phyloP scores from a whole-genome alignment of 768 basidiomycete genomes.

The Glaciozyma martinii region DNA sequence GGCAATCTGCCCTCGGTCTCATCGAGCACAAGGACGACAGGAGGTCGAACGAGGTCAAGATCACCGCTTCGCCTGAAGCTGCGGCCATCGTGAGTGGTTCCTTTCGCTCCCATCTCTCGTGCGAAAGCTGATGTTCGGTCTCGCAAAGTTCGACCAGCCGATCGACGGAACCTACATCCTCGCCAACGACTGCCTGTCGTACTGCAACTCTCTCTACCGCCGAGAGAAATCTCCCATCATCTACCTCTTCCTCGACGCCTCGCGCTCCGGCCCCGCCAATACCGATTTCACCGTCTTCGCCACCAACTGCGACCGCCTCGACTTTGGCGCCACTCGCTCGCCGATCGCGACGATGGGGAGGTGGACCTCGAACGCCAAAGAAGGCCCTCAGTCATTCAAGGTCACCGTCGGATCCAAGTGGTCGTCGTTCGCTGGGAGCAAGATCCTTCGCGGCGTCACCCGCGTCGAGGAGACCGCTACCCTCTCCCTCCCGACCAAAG shows the following conservation, averaged over 20 bases:
- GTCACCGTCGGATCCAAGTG: not conserved
- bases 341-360: constrained; percentile 71
- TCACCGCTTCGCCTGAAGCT: constrained; percentile 45
- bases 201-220: constrained; percentile 72
- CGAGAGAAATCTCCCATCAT: constrained; percentile 47
- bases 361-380: constrained; percentile 44
- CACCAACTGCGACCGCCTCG: constrained; percentile 62
- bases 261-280: constrained; percentile 60
- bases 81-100: constrained; percentile 4
- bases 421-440: constrained; percentile 22
- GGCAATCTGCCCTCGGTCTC: constrained; percentile 75
- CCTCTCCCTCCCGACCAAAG: constrained; percentile 56
- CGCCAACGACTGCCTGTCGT: constrained; percentile 78
- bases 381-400: not conserved
- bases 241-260: constrained; percentile 69
- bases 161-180: constrained; percentile 71
- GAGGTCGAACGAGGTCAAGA: constrained; percentile 58
- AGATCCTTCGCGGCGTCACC: constrained; percentile 18
- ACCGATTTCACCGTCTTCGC: constrained; percentile 82
- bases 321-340: constrained; percentile 71
- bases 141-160: constrained; percentile 56
- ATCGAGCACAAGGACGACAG: constrained; percentile 53
- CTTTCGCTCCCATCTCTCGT: not conserved
- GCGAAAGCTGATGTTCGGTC: not conserved
- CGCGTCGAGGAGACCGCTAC: constrained; percentile 42